These are phyloP conservation scores for Puccinia horiana DNA, from an alignment of 1,284 basidiomycete genomes.

Conservation along the genomic window DNA sequence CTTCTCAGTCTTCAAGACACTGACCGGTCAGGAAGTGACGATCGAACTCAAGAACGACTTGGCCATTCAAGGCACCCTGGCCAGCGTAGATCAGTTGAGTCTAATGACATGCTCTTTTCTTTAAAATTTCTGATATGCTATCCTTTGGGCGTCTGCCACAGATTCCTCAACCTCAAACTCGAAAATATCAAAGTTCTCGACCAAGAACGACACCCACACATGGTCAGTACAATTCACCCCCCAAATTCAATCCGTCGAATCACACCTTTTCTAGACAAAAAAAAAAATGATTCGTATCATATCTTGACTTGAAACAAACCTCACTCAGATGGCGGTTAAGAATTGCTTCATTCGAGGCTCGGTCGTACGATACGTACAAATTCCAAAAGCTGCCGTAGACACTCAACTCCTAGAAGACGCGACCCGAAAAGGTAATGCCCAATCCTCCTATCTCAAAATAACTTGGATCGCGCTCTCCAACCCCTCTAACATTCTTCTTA, in stretches of 20 bases:
- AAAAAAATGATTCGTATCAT: not conserved
- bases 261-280: too few relatives aligned
- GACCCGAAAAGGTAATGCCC: conserved; percentile 73
- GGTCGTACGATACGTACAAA: conserved; percentile 93
- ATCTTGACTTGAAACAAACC: not conserved
- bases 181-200: conserved; percentile 92
- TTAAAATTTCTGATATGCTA: not conserved
- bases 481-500: not conserved
- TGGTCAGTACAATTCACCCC: conserved; percentile 67
- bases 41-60: conserved; percentile 99
- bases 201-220: conserved; percentile 90
- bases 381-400: conserved; percentile 89
- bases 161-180: conserved; percentile 94
- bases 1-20: conserved; percentile 98
- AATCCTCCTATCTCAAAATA: not conserved
- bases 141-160: conserved; percentile 57
- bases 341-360: conserved; percentile 99
- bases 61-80: conserved; percentile 90
- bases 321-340: conserved; percentile 89
- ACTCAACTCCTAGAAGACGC: conserved; percentile 96
- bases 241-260: not conserved
- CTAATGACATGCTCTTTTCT: not conserved
- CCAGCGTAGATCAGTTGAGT: conserved; percentile 94
- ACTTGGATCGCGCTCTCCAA: not conserved
- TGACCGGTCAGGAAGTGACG: conserved; percentile 89